Percentiles rank a stretch among this genome's conserved stretches.
These are phyloP conservation scores for Brassica carinata DNA, from an alignment of 345 rosid genomes.

Conservation along the genomic window DNA sequence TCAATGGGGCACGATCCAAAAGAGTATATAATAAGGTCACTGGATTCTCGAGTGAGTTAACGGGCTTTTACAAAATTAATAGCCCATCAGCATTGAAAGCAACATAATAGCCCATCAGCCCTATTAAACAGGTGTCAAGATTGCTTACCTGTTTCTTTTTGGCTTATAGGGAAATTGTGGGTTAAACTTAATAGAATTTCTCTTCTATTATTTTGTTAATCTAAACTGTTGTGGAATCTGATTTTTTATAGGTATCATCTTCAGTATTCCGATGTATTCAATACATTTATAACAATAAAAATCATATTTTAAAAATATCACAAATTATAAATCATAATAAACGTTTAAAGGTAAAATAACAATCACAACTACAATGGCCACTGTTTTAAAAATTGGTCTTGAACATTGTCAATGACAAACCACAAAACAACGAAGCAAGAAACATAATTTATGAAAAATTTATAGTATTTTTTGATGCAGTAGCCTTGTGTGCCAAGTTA, in stretches of 20 bases:
- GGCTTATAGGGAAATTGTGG: background rate
- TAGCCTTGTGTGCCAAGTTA: background rate
- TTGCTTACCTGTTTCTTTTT: background rate
- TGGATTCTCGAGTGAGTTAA: background rate
- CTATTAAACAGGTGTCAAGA: background rate
- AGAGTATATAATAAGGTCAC: constrained; percentile 1
- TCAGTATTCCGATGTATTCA: background rate
- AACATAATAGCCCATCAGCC: background rate
- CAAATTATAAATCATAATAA: background rate
- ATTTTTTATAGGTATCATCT: background rate
- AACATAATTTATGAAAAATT: background rate
- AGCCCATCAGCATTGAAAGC: constrained; percentile 6
- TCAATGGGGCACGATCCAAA: constrained; percentile 38
- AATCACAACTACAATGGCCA: background rate
- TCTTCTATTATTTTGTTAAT: background rate
- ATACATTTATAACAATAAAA: background rate
- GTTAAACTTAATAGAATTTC: background rate
- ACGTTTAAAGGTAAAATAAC: background rate
- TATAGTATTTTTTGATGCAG: background rate
- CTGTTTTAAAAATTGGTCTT: too few species aligned
- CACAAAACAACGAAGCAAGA: background rate
- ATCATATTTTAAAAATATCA: background rate
- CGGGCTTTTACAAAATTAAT: constrained; percentile 9
- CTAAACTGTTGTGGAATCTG: background rate
- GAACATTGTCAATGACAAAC: background rate